Conservation (phyloP, 768 basidiomycete species). For the Suillus bovinus region DNA sequence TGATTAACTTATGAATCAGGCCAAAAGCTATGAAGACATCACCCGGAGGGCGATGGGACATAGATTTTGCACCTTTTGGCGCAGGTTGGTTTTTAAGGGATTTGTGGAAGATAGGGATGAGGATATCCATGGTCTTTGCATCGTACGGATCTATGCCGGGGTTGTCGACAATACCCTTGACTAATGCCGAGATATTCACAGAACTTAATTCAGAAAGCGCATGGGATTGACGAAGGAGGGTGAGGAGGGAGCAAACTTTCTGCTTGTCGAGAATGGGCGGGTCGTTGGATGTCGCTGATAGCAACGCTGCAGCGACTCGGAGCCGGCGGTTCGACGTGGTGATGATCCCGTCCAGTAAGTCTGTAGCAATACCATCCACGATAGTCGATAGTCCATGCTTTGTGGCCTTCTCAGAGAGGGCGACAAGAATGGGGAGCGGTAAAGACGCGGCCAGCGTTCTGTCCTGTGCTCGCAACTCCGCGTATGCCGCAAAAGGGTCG, state of each 20-base stretch:
- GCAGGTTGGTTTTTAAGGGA: constrained; percentile 24
- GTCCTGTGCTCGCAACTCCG: constrained; percentile 28
- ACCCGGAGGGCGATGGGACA: constrained; percentile 40
- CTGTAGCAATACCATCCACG: constrained; percentile 41
- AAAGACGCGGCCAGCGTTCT: constrained; percentile 21
- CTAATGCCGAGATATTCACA: constrained; percentile 15
- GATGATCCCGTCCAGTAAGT: constrained; percentile 36
- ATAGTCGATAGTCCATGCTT: constrained; percentile 31
- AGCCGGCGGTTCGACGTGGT: constrained; percentile 21
- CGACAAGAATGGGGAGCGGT: constrained; percentile 28
- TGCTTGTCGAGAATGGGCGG: constrained; percentile 23
- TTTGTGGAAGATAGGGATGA: constrained; percentile 34
- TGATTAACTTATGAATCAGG: constrained; percentile 44
- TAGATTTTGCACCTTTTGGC: constrained; percentile 30
- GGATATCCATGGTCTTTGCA: constrained; percentile 23
- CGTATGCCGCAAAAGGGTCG: constrained; percentile 30
- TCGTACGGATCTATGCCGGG: constrained; percentile 19
- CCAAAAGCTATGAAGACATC: constrained; percentile 42
- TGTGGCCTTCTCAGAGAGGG: constrained; percentile 32
- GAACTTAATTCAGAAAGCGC: constrained; percentile 18
- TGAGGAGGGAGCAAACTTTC: constrained; percentile 24
- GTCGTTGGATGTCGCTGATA: constrained; percentile 23
- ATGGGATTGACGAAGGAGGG: constrained; percentile 12
- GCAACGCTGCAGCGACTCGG: constrained; percentile 27
- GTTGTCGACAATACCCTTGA: constrained; percentile 23